Base-by-base conservation (phyloP, 495 filamentous ascomycete species). In the Staphylotrichum longicolle region DNA sequence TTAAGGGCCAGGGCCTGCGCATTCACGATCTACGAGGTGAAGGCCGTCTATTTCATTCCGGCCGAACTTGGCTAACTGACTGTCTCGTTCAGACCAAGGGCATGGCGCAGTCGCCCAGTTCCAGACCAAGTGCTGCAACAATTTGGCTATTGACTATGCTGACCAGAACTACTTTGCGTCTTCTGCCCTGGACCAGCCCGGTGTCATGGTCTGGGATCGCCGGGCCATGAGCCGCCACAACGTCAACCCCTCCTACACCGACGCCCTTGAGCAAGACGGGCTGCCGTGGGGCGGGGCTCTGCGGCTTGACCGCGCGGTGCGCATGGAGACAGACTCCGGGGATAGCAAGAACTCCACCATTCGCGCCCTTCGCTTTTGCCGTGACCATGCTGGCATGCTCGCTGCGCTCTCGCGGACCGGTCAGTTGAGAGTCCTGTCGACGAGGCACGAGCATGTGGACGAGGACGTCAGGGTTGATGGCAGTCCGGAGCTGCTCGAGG, bases 161-260 rank as follows among this genome's bases (percentile, higher is more conserved):
- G 91, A 98, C 72, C 86, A 91, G 67, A 96, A 97, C 67, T 96
- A 96, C 68, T 96, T 98, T 72, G 90, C 92, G 0, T 96, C 92
- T 6, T 91, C 89, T n/a, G 84, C 84, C 10, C 76, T 89, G 11
- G 81, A 72, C 71, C 85, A 68, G 74, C 86, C 68, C 80, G 95
- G 72, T 73, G 82, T 98, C 57, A 89, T 88, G 63, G 81, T 98
- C 14, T 98, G 94, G 94, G 94, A 98, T 72, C 84, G 86, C 15
- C 87, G 94, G 12, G 86, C 85, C 50, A 82, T 85, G 8, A 68
- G 78, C 37, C 81, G 84, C 9, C 66, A 73, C 8, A 62, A 72
- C 15, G 75, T 76, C 37, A 80, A 73, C 7, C 66, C 74, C 15
- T 66, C 72, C 41, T 85, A 85, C 51, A 54, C 72, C 10, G 74